Evolutionary conservation across 2,329 filamentous ascomycete species (phyloP), one percentile per base, ranked within the genome.

Genomic region (Venturia pyrina): DNA sequence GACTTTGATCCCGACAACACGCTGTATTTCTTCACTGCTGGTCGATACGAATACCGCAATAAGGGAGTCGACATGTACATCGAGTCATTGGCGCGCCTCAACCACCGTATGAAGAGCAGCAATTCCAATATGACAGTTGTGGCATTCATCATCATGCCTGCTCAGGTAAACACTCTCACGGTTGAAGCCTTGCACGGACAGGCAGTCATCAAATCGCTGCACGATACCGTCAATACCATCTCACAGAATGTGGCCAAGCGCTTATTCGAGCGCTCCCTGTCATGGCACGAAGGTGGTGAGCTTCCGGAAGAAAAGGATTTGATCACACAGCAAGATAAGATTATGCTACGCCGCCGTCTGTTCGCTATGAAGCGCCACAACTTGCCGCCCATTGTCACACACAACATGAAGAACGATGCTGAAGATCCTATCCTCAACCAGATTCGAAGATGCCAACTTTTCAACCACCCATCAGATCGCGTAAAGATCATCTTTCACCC

Each of bases 1-100:
- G 93, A 99, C 75, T 98, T 98, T 70, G 91, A 97, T 68, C 87
- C 92, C 17, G 93, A 98, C 68, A 96, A 98, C 78, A 99, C 95
- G 0, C 85, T 99, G 44, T 99, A 97, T 79, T 89, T 98, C 79
- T 99, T 99, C 82, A 99, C 93, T 3, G 90, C 95, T 7, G 95
- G 95, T 67, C 89, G 95, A 69, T 99, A 99, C 74, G 95, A 99
- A 78, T 99, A 93, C 83, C 84, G 95, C 69, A 99, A 99, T 75
- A 99, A 99, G 80, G 95, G 95, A 73, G 93, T 97, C 11, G 95
- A 99, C 78, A 98, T 99, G 95, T 99, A 98, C 78, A 96, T 99
- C 71, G 95, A 99, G 78, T 95, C 93, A 3, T 81, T 99, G 69
- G 95, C 95, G 37, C 90, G 95, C 56, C 80, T 99, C 72, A 99